Conservation (phyloP, 306 rosid genomes). For the Dalbergia cochinchinensis region DNA sequence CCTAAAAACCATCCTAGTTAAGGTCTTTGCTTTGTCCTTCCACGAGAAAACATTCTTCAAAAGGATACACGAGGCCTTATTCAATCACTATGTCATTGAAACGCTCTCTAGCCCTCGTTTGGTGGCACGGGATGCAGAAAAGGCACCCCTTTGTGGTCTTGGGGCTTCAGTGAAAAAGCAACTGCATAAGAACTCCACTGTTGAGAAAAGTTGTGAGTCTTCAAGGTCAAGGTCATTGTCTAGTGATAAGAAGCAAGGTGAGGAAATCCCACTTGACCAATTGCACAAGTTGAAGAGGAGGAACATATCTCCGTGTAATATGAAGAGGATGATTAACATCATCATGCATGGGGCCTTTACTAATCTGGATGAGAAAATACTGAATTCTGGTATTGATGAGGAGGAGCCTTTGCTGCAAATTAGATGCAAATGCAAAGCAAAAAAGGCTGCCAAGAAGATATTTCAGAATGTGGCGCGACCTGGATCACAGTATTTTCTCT, state of each 20-base stretch:
- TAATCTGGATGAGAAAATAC: conserved; percentile 63
- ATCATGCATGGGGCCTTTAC: conserved; percentile 64
- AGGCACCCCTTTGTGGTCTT: neutral
- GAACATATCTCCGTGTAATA: conserved; percentile 81
- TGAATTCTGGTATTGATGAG: conserved; percentile 43
- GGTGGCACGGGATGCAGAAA: conserved; percentile 47
- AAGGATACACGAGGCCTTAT: conserved; percentile 70
- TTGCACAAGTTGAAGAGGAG: conserved; percentile 62
- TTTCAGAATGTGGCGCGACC: conserved; percentile 66
- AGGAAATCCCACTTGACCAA: conserved; percentile 65
- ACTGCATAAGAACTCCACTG: too few species aligned
- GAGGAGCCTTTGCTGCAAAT: conserved; percentile 58
- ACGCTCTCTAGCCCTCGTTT: conserved; percentile 62
- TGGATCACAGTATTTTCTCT: conserved; percentile 50
- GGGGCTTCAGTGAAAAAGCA: too few species aligned
- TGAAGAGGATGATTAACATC: conserved; percentile 73
- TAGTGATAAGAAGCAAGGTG: conserved; percentile 32
- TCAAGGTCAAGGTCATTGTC: too few species aligned
- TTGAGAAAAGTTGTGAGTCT: too few species aligned
- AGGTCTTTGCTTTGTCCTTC: conserved; percentile 71
- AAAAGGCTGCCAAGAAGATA: conserved; percentile 65
- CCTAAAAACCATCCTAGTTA: conserved; percentile 67
- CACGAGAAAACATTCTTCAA: conserved; percentile 73
- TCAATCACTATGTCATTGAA: conserved; percentile 71
- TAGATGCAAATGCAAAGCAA: conserved; percentile 63